A percentile compares a stretch with the other conserved stretches of the same genome.
phyloP scores from a whole-genome alignment of 176 grass and related monocot genomes.

The Oryza coarctata region DNA sequence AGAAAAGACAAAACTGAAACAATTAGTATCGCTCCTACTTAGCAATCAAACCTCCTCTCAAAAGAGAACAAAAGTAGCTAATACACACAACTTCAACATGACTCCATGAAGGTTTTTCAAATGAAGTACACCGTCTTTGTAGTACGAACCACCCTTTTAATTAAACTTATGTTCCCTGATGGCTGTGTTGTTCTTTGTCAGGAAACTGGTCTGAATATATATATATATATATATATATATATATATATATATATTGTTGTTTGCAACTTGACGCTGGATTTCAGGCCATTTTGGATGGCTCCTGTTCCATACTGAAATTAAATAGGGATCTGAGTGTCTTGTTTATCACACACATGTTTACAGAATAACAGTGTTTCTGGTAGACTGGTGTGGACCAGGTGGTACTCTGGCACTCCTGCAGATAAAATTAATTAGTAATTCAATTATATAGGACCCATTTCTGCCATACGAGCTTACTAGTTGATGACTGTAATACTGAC shows the following conservation, averaged over 20 bases:
- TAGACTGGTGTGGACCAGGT: background rate
- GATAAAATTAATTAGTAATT: constrained; percentile 22
- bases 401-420: constrained; percentile 5
- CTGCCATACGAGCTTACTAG: background rate
- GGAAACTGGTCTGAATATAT: background rate
- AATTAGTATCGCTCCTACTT: background rate
- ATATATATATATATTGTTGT: background rate
- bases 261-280: background rate
- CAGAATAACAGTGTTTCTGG: background rate
- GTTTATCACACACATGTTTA: constrained; percentile 6
- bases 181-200: background rate
- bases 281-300: constrained; percentile 16
- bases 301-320: background rate
- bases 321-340: background rate
- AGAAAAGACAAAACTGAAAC: constrained; percentile 34
- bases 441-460: constrained; percentile 28
- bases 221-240: too few relatives aligned
- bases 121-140: background rate
- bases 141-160: background rate
- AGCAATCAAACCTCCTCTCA: constrained; percentile 26
- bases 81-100: constrained; percentile 26
- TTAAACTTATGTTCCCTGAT: background rate
- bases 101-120: constrained; percentile 9
- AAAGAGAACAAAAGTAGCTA: constrained; percentile 27
- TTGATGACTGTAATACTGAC: background rate